Evolutionary conservation across 192 early-diverging fungal genomes (phyloP).

Genomic region (Backusella circina): DNA sequence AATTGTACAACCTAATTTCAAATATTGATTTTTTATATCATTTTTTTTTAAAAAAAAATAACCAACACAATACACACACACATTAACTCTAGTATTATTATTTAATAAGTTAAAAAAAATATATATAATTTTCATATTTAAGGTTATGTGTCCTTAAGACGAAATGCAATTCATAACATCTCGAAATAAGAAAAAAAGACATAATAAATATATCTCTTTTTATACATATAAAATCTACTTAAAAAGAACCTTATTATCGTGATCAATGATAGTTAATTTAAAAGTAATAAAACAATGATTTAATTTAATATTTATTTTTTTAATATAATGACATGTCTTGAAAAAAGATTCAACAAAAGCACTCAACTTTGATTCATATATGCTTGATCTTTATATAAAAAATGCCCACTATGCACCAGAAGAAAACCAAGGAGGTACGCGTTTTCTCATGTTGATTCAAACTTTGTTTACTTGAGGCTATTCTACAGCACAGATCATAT

Average conservation of each 20-base stretch:
- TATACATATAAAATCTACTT: background rate
- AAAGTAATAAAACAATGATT: background rate
- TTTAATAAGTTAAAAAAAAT: background rate
- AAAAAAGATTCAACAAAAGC: background rate
- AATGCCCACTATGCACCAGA: background rate
- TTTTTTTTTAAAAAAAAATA: background rate
- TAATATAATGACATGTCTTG: background rate
- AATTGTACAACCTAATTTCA: background rate
- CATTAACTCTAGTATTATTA: background rate
- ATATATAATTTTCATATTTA: background rate
- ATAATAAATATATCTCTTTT: background rate
- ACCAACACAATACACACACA: background rate
- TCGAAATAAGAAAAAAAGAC: background rate
- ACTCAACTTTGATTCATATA: background rate
- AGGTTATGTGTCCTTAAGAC: background rate
- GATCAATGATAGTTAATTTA: background rate
- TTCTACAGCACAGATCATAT: background rate
- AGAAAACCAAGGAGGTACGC: background rate
- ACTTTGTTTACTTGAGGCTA: background rate
- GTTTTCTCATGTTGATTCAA: background rate
- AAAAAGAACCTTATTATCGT: background rate
- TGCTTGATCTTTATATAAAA: background rate
- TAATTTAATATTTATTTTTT: background rate
- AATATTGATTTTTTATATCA: background rate
- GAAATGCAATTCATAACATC: background rate